phyloP scores from a whole-genome alignment of 768 basidiomycete genomes.

The Dictyophora rubrovolvata region DNA sequence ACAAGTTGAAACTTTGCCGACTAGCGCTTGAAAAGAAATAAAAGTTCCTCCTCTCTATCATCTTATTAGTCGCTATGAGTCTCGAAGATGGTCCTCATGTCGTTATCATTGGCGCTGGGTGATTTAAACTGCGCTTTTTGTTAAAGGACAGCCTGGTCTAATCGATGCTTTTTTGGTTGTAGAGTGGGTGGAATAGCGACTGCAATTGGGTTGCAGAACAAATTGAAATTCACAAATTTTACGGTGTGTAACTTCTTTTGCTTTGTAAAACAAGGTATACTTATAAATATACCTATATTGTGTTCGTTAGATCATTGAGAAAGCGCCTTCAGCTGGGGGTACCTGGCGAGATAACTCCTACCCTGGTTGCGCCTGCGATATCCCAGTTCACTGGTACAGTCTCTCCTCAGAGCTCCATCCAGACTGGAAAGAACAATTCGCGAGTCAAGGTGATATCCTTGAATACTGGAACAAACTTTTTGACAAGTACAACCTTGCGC shows the following conservation, averaged over 20 bases:
- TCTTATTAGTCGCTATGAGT: background rate
- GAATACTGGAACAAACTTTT: constrained; percentile 41
- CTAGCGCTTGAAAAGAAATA: too few species aligned
- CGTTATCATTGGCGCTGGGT: constrained; percentile 45
- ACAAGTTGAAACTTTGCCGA: too few species aligned
- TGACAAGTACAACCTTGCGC: constrained; percentile 32
- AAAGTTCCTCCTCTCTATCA: background rate
- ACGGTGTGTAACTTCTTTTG: constrained; percentile 24
- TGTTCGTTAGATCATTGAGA: constrained; percentile 19
- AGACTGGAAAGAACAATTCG: constrained; percentile 37
- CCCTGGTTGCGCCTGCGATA: constrained; percentile 44
- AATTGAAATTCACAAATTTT: constrained; percentile 37
- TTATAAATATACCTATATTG: background rate
- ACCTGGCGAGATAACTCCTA: constrained; percentile 6
- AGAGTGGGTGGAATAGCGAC: constrained; percentile 25
- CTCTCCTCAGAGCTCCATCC: constrained; percentile 47
- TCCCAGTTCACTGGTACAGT: constrained; percentile 44
- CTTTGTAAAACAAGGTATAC: background rate
- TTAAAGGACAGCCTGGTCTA: too few species aligned
- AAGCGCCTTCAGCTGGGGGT: background rate
- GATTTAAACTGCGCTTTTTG: background rate
- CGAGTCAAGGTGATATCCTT: constrained; percentile 38
- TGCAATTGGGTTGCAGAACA: constrained; percentile 36
- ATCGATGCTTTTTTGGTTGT: background rate
- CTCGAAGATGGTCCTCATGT: constrained; percentile 15